A percentile compares a stretch with the other conserved stretches of the same genome.
Conservation (phyloP, 148 eudicot species). For the Gaultheria prostrata region DNA sequence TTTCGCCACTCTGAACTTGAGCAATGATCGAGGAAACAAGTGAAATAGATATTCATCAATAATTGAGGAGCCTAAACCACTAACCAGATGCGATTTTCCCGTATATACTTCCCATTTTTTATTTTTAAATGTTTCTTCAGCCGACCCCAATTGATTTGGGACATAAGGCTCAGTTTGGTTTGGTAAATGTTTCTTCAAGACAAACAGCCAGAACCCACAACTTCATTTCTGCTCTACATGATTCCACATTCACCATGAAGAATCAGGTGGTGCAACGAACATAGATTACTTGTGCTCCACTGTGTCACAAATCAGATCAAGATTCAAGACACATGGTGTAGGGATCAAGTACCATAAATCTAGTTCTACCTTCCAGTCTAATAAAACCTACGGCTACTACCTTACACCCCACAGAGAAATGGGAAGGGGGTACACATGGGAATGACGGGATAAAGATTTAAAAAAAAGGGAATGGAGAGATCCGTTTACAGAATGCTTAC, state of each 20-base stretch:
- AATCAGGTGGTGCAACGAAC: not conserved
- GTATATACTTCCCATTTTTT: not conserved
- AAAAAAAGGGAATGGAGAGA: not conserved
- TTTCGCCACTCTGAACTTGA: not conserved
- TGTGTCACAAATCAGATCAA: not conserved
- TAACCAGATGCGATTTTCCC: not conserved
- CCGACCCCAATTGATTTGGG: too few relatives aligned
- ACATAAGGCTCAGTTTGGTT: too few relatives aligned
- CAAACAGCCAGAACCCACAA: not conserved
- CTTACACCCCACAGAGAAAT: not conserved
- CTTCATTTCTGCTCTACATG: not conserved
- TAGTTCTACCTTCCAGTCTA: slow-evolving; percentile 5
- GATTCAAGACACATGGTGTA: not conserved
- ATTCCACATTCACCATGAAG: not conserved
- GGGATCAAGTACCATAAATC: not conserved
- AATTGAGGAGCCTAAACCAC: not conserved
- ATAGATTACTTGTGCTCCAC: slow-evolving; percentile 1
- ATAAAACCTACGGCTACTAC: not conserved
- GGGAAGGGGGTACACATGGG: not conserved
- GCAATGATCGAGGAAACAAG: not conserved
- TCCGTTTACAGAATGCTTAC: not conserved
- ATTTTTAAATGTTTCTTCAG: not conserved
- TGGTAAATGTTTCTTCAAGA: not conserved
- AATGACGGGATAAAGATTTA: not conserved
- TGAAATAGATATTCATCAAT: not conserved